Conservation (phyloP, 768 basidiomycete species). For the Leccinum imitatum region DNA sequence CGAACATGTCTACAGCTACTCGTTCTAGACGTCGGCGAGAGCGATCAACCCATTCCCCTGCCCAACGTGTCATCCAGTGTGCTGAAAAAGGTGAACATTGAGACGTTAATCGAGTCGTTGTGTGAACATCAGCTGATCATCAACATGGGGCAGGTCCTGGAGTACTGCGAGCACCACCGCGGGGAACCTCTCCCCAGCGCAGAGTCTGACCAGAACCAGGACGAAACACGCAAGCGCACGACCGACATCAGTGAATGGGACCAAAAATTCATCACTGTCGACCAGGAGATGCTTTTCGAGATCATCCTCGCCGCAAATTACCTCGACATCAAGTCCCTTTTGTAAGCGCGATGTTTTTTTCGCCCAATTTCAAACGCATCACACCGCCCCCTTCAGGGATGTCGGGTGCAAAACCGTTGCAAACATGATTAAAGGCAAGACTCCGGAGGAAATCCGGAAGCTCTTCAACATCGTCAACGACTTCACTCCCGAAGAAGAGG, state of each 20-base stretch:
- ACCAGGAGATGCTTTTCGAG: slow-evolving; percentile 99
- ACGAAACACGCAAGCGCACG: slow-evolving; percentile 96
- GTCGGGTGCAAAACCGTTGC: slow-evolving; percentile 99
- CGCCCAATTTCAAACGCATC: slow-evolving; percentile 1
- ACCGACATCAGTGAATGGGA: slow-evolving; percentile 99
- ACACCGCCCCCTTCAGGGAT: slow-evolving; percentile 57
- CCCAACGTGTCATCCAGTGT: slow-evolving; percentile 94
- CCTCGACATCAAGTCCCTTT: slow-evolving; percentile 97
- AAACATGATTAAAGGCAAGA: slow-evolving; percentile 99
- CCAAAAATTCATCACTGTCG: slow-evolving; percentile 96
- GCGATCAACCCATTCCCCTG: slow-evolving; percentile 90
- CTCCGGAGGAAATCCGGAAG: slow-evolving; percentile 98
- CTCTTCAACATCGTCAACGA: slow-evolving; percentile 98
- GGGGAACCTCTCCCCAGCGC: slow-evolving; percentile 92
- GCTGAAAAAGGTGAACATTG: slow-evolving; percentile 73
- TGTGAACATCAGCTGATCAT: slow-evolving; percentile 5
- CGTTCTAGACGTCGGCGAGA: slow-evolving; percentile 83
- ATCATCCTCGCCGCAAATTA: slow-evolving; percentile 99
- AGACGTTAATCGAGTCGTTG: slow-evolving; percentile 1
- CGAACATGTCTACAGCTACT: background rate
- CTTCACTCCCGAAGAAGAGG: slow-evolving; percentile 99
- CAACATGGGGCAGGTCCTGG: slow-evolving; percentile 68
- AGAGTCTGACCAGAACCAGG: slow-evolving; percentile 77
- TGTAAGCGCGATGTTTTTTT: slow-evolving; percentile 52
- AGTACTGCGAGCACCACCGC: slow-evolving; percentile 99